These are phyloP conservation scores for Peronospora farinosa DNA, from an alignment of 352 stramenopile species.

Conservation along the genomic window DNA sequence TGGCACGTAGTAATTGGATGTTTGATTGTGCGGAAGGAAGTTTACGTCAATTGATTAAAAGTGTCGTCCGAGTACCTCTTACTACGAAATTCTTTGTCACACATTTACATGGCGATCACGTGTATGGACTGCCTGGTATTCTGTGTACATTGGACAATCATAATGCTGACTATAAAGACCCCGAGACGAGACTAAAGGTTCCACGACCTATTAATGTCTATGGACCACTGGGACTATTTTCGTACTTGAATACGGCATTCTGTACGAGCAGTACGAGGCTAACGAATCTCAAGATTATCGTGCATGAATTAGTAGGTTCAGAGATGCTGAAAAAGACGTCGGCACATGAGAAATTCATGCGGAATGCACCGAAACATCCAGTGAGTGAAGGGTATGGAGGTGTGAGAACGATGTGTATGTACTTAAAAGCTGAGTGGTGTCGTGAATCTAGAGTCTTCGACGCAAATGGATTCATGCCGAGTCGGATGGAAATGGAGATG, in stretches of 20 bases:
- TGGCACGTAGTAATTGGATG: constrained; percentile 77
- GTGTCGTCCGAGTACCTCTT: constrained; percentile 55
- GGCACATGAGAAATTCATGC: constrained; percentile 56
- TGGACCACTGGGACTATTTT: constrained; percentile 65
- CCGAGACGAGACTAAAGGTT: constrained; percentile 39
- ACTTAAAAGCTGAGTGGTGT: background rate
- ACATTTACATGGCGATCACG: constrained; percentile 81
- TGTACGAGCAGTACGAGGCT: constrained; percentile 60
- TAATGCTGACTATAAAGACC: constrained; percentile 53
- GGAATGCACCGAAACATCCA: constrained; percentile 46
- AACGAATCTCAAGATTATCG: constrained; percentile 58
- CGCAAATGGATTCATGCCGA: constrained; percentile 50
- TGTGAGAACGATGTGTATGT: background rate
- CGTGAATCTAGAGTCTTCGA: constrained; percentile 33
- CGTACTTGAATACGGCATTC: constrained; percentile 72
- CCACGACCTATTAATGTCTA: constrained; percentile 66
- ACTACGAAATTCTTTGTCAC: constrained; percentile 84
- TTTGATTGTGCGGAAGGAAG: constrained; percentile 85
- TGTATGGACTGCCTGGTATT: constrained; percentile 78
- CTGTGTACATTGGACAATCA: constrained; percentile 82
- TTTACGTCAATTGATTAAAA: constrained; percentile 77
- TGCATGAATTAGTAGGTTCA: constrained; percentile 65
- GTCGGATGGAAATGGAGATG: constrained; percentile 44
- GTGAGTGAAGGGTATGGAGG: constrained; percentile 27
- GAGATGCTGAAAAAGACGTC: constrained; percentile 44